These are phyloP conservation scores for Malbranchea zuffiana DNA, from an alignment of 2,329 filamentous ascomycete species.

Conservation along the genomic window DNA sequence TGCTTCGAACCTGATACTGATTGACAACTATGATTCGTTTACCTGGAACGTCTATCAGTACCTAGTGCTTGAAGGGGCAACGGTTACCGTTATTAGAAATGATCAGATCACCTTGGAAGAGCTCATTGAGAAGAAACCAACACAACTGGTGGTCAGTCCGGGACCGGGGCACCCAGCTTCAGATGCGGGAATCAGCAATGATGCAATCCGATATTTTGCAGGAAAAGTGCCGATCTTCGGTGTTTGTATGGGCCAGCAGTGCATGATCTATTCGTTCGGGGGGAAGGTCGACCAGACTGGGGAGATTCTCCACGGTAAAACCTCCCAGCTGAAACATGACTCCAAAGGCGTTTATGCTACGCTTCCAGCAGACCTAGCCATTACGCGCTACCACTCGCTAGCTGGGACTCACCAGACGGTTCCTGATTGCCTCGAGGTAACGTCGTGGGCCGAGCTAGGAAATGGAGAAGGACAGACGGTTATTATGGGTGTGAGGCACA, in stretches of 20 bases:
- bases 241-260: slow-evolving; percentile 99
- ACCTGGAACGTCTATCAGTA: slow-evolving; percentile 99
- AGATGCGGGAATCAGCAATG: slow-evolving; percentile 87
- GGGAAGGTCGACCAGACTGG: slow-evolving; percentile 85
- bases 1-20: slow-evolving; percentile 83
- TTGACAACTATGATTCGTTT: slow-evolving; percentile 99
- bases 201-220: slow-evolving; percentile 79
- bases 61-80: slow-evolving; percentile 87
- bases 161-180: slow-evolving; percentile 85
- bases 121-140: slow-evolving; percentile 71
- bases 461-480: slow-evolving; percentile 66
- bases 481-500: slow-evolving; percentile 95
- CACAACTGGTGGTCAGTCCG: slow-evolving; percentile 87
- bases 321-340: slow-evolving; percentile 80
- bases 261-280: slow-evolving; percentile 88
- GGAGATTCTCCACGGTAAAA: slow-evolving; percentile 96
- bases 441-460: slow-evolving; percentile 70
- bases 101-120: slow-evolving; percentile 82
- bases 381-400: slow-evolving; percentile 92
- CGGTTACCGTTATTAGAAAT: slow-evolving; percentile 80
- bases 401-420: slow-evolving; percentile 83
- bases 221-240: slow-evolving; percentile 92
- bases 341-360: slow-evolving; percentile 79
- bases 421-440: slow-evolving; percentile 74
- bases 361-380: slow-evolving; percentile 68